Base-by-base conservation (phyloP, 352 stramenopile genomes). In the Phytophthora pluvialis region DNA sequence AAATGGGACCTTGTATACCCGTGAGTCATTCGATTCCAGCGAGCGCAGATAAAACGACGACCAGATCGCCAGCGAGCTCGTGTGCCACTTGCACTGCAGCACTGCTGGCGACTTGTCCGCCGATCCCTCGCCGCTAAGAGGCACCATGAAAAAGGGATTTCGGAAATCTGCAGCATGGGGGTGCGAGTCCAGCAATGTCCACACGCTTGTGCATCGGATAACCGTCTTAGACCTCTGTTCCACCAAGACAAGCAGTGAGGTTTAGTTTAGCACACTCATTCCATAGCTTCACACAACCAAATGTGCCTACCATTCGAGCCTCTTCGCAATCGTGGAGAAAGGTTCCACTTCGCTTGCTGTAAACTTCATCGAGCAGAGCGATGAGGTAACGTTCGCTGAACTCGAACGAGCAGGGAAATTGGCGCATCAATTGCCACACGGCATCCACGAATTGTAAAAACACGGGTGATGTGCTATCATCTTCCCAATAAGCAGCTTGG, bases 371-470 rank as follows among this genome's bases (percentile, higher is more conserved):
- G 1, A 98, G 84, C 1, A 99, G 56, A 32, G 94, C 85, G 18
- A 99, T 86, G 36, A 99, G 73, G 58, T 85, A 95, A 10, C 77
- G 75, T 59, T 97, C 88, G 67, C 96, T 99, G 74, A 99, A 99
- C 78, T 99, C 97, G 55, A 99, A 99, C 33, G 88, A 97, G 47
- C 94, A 94, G 10, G 98, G 97, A 50, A 97, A 99, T 52, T 99
- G 97, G 42, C 94, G 88, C 39, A 98, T 88, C 15, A 99, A 75
- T 81, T 99, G 97, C 83, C 94, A 99, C 13, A 99, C 92, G 33
- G 94, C 98, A 78, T 99, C 98, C 9, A 99, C 73, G 66, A 99
- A 99, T 77, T 99, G 97, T 52, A 99, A 78, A 73, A 99, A 99
- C 29, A 99, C 97, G 4, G 98, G 98, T 8, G 97, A 99, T 10